Evolutionary conservation across 352 stramenopile species (phyloP).

Genomic region (Phytophthora meadii): DNA sequence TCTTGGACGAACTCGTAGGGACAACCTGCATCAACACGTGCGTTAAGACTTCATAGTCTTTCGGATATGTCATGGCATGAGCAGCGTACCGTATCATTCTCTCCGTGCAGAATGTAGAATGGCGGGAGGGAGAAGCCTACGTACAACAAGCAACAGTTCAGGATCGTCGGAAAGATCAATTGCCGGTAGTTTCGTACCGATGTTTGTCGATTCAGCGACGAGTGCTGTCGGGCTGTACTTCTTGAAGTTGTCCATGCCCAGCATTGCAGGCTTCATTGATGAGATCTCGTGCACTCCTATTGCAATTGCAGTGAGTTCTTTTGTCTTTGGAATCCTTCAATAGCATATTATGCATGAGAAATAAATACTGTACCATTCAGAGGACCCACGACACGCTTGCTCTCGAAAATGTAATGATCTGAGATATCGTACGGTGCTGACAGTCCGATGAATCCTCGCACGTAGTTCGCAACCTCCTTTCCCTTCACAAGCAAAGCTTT

Average conservation of each 20-base stretch:
- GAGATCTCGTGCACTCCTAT: constrained; percentile 78
- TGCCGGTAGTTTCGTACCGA: constrained; percentile 15
- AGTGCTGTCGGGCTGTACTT: constrained; percentile 58
- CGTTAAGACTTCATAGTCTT: neutral
- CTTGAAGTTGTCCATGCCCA: constrained; percentile 64
- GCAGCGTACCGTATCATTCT: constrained; percentile 47
- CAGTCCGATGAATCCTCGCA: constrained; percentile 72
- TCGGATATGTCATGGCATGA: neutral
- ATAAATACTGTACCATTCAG: constrained; percentile 40
- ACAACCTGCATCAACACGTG: constrained; percentile 47
- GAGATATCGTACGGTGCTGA: constrained; percentile 74
- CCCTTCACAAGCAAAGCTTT: constrained; percentile 12
- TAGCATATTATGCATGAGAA: neutral
- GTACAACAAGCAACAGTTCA: constrained; percentile 4
- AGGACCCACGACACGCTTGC: constrained; percentile 55
- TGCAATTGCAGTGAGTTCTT: constrained; percentile 3
- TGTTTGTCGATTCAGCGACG: constrained; percentile 29
- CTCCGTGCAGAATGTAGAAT: constrained; percentile 68
- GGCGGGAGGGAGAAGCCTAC: constrained; percentile 48
- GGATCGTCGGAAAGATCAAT: neutral
- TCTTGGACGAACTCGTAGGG: constrained; percentile 62
- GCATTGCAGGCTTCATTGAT: constrained; percentile 79
- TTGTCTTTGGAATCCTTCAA: too few relatives aligned
- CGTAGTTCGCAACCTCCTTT: constrained; percentile 42
- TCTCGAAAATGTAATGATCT: constrained; percentile 81